These are phyloP conservation scores for Graphiopsis chlorocephala DNA, from an alignment of 2,329 filamentous ascomycete species.

Conservation along the genomic window DNA sequence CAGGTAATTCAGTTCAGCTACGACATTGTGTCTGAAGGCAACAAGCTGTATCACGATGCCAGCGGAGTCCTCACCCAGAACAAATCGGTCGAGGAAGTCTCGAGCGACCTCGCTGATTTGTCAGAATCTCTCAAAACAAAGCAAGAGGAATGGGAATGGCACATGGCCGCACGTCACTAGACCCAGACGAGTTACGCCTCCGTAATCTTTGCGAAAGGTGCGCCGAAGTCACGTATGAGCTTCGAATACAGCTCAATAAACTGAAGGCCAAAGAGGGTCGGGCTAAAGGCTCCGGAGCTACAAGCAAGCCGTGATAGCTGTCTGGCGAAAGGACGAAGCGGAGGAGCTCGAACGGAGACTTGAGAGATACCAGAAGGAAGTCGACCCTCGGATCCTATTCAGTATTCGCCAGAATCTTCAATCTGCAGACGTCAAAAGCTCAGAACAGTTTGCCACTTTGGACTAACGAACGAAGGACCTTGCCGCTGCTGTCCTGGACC, in stretches of 20 bases:
- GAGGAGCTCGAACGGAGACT: slow-evolving; percentile 1
- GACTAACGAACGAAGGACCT: slow-evolving; percentile 6
- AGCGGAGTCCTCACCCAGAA: neutral
- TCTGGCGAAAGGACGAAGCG: slow-evolving; percentile 3
- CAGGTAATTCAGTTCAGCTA: slow-evolving; percentile 1
- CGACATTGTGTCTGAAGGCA: slow-evolving; percentile 5
- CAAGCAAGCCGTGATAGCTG: slow-evolving; percentile 8
- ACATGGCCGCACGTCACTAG: neutral
- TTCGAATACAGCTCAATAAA: slow-evolving; percentile 11
- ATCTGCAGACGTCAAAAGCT: neutral
- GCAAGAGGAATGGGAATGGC: slow-evolving; percentile 5
- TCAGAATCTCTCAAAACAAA: neutral
- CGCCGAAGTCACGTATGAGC: neutral
- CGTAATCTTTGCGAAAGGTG: slow-evolving; percentile 10
- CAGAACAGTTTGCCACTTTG: neutral
- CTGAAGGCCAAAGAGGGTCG: slow-evolving; percentile 7
- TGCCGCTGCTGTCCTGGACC: neutral
- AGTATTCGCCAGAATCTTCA: neutral
- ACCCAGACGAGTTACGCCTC: neutral
- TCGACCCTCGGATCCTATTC: slow-evolving; percentile 2
- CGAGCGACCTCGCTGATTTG: neutral
- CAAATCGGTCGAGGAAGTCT: slow-evolving; percentile 7
- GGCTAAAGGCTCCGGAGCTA: slow-evolving; percentile 6
- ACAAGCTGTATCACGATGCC: slow-evolving; percentile 6
- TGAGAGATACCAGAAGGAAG: neutral